Base-by-base conservation (phyloP, 2,329 filamentous ascomycete genomes). In the Scedosporium dehoogii region DNA sequence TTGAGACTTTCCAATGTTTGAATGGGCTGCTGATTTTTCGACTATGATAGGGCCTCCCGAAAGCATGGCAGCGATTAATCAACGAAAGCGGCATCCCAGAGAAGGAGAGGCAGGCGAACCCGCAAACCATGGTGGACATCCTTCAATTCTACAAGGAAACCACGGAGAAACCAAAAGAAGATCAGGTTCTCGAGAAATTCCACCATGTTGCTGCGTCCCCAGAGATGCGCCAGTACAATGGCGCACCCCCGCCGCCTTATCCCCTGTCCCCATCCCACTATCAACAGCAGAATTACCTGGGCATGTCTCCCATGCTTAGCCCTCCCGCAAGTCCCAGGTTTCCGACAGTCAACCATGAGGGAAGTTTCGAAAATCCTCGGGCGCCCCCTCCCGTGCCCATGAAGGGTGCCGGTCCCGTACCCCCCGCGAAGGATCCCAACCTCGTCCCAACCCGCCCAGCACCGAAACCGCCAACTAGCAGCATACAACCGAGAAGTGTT, bases 121-220 rank as follows among this genome's bases (percentile, higher is more conserved):
- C 94, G 2, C 92, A 97, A 74, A 92, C 93, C 64, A 92, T 97
- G 77, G 88, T 96, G 71, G 90, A 97, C 73, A 94, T 99, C 69
- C 88, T 99, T 75, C 90, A 89, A 64, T 97, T 97, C 73, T 97
- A 96, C 81, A 96, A 97, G 74, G 93, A 96, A 77, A 96, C 91
- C 66, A 89, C 90, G 27, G 91, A 93, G 68, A 81, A 80, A 68
- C 86, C 85, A 64, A 85, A 86, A 65, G 91, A 97, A 72, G 91
- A 96, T 70, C 89, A 90, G 69, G 88, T 94, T 63, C 91, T 94
- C 80, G 92, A 97, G 74, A 99, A 99, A 74, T 97, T 99, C 73
- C 91, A 96, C 70, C 87, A 96, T 77, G 91, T 89, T 61, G 86
- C 88, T 70, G 81, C 87, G 9, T 41, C 59, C 7, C 72, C 76